Base-by-base conservation (phyloP, 1,284 basidiomycete genomes). In the Papiliotrema fonsecae region DNA sequence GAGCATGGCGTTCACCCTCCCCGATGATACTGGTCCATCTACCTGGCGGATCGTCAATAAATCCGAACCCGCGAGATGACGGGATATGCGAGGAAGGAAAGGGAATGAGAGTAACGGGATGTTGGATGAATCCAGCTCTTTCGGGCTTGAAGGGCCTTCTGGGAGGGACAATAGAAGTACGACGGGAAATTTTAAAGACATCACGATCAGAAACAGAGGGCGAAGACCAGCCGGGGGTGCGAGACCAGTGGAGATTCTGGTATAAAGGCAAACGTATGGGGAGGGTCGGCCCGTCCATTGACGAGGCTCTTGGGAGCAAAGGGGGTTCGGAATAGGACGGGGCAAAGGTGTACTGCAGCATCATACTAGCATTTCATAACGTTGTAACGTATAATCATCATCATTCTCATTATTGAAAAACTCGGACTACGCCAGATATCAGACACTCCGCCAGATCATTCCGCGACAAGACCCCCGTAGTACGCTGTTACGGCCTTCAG, bases 11-110 rank as follows among this genome's bases (percentile, higher is more conserved):
- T 5, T 88, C 87, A 0, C 76, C 79, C 0, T 77, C 87, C 10
- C 88, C 89, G 0, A 80, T 91, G 49, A 77, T 88, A 43, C 79
- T 92, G 5, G 64, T 92, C 1, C 83, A 90, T 59, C 72, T 92
- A 1, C 87, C 87, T 0, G 77, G 78, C 0, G 54, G 57, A 13
- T 49, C 25, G 13, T 6, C 21, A 18, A 11, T 28, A 19, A 13
- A 16, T 18, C 36, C 28, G 7, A 34, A 27, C 4, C 13, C 30
- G 4, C 9, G 21, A 10, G 21, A 34, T 21, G 48, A 50, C 18
- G 42, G 36, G 13, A 36, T 26, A 19, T 31, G 36, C 11, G 47
- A 42, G 19, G 47, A 43, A 30, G 47, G 47, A 19, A 34, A 14
- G 6, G 47, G 41, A 3, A 44, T 45, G 34, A 36, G 25, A 19